phyloP scores from a whole-genome alignment of 1,284 basidiomycete species.

The Meripilus lineatus region DNA sequence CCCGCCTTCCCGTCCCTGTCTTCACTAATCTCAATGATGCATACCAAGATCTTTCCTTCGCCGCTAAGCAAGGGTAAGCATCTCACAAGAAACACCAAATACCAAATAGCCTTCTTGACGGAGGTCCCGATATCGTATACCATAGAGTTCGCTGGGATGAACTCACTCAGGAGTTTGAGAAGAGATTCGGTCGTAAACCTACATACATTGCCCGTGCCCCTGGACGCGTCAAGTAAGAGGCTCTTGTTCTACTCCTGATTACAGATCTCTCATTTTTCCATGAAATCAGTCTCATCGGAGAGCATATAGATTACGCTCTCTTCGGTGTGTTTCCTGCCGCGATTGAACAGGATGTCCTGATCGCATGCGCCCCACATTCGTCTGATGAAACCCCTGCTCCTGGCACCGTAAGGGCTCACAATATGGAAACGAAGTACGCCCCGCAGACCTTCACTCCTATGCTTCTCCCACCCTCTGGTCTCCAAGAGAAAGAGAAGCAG shows the following conservation, averaged over 20 bases:
- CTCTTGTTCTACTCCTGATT: conserved; percentile 25
- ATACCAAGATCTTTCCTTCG: conserved; percentile 50
- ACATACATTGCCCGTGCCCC: conserved; percentile 76
- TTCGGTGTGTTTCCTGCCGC: conserved; percentile 82
- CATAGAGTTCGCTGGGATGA: conserved; percentile 57
- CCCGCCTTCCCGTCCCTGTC: conserved; percentile 58
- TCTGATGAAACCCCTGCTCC: conserved; percentile 16
- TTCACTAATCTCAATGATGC: conserved; percentile 59
- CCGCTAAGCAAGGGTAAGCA: conserved; percentile 52
- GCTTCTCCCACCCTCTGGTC: conserved; percentile 14
- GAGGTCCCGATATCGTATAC: not conserved
- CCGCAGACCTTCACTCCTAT: conserved; percentile 53
- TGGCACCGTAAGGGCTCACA: conserved; percentile 56
- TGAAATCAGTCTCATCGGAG: conserved; percentile 43
- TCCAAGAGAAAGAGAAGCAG: not conserved
- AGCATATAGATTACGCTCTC: conserved; percentile 85
- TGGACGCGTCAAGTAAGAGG: conserved; percentile 72
- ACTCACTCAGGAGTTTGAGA: conserved; percentile 59
- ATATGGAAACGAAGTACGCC: conserved; percentile 57
- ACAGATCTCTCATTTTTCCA: conserved; percentile 4
- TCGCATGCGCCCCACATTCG: conserved; percentile 64
- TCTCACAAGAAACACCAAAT: not conserved
- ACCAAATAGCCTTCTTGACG: not conserved
- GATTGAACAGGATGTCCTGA: conserved; percentile 80
- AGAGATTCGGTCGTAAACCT: conserved; percentile 62